phyloP scores from a whole-genome alignment of 441 rosid species.

The Populus hybrid region DNA sequence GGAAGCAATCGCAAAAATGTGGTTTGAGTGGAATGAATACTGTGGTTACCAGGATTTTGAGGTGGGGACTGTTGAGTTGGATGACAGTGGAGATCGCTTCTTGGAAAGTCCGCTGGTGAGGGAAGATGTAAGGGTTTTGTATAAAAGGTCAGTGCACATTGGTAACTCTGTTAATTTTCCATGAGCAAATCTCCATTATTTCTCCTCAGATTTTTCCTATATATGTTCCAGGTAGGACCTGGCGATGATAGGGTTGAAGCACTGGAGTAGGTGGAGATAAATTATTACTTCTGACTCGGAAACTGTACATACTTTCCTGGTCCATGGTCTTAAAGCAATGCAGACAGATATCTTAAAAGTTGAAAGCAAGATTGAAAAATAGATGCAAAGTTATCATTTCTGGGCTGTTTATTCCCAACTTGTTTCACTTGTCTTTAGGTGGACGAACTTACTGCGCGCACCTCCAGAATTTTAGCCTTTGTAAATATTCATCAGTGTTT shows the following conservation, averaged over 20 bases:
- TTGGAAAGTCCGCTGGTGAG: slow-evolving; percentile 43
- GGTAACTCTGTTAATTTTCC: neutral
- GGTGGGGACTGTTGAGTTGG: slow-evolving; percentile 46
- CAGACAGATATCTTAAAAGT: neutral
- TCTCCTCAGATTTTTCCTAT: slow-evolving; percentile 2
- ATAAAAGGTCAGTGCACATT: slow-evolving; percentile 48
- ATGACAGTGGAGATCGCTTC: slow-evolving; percentile 52
- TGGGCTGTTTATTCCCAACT: neutral
- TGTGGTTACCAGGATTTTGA: slow-evolving; percentile 48
- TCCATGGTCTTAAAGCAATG: neutral
- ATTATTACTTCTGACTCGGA: neutral
- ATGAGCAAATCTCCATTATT: neutral
- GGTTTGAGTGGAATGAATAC: slow-evolving; percentile 90
- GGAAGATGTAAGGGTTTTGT: slow-evolving; percentile 49
- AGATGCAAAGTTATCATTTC: neutral
- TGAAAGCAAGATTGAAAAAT: slow-evolving; percentile 1
- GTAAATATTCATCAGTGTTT: neutral
- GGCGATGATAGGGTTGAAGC: neutral
- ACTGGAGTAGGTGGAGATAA: neutral
- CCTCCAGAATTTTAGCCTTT: no score
- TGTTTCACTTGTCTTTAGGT: neutral
- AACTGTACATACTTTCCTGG: neutral
- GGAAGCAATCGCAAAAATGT: slow-evolving; percentile 75
- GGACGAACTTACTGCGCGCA: neutral
- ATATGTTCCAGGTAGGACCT: slow-evolving; percentile 35